Conservation (phyloP, 768 basidiomycete genomes). For the Epithele typhae region DNA sequence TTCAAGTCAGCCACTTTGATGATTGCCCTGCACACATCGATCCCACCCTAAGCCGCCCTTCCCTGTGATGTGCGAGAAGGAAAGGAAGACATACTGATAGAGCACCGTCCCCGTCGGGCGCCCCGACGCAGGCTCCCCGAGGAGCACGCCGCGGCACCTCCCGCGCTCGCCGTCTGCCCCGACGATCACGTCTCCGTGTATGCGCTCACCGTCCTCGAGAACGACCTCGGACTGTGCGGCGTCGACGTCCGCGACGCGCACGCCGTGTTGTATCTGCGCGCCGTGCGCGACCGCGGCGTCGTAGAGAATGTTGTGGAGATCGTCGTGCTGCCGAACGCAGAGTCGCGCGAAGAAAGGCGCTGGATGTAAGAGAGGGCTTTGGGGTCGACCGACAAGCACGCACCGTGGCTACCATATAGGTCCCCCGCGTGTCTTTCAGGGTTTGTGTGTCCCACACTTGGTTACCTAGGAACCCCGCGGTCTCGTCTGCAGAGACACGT, state of each 20-base stretch:
- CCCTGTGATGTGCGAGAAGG: too few relatives aligned
- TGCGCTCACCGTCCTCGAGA: conserved; percentile 25
- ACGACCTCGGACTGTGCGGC: conserved; percentile 19
- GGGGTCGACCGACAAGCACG: too few relatives aligned
- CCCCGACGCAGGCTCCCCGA: conserved; percentile 12
- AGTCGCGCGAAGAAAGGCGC: too few relatives aligned
- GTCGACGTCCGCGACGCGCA: conserved; percentile 25
- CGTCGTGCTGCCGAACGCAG: conserved; percentile 23
- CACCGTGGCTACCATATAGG: conserved; percentile 29
- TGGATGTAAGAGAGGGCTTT: not conserved
- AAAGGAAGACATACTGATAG: conserved; percentile 22
- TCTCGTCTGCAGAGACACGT: conserved; percentile 16
- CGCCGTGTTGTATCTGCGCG: conserved; percentile 22
- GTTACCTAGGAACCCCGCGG: conserved; percentile 25
- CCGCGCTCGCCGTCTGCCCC: conserved; percentile 33
- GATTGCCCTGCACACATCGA: too few relatives aligned
- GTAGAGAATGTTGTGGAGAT: conserved; percentile 29
- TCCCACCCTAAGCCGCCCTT: too few relatives aligned
- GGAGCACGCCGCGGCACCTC: conserved; percentile 14
- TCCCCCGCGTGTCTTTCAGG: conserved; percentile 26
- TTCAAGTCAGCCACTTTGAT: too few relatives aligned
- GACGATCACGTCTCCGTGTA: conserved; percentile 29
- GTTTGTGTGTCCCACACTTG: conserved; percentile 27
- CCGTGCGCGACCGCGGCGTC: conserved; percentile 25
- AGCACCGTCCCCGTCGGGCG: conserved; percentile 20